Conservation (phyloP, 305 asterid genomes). For the Fraxinus greggii region DNA sequence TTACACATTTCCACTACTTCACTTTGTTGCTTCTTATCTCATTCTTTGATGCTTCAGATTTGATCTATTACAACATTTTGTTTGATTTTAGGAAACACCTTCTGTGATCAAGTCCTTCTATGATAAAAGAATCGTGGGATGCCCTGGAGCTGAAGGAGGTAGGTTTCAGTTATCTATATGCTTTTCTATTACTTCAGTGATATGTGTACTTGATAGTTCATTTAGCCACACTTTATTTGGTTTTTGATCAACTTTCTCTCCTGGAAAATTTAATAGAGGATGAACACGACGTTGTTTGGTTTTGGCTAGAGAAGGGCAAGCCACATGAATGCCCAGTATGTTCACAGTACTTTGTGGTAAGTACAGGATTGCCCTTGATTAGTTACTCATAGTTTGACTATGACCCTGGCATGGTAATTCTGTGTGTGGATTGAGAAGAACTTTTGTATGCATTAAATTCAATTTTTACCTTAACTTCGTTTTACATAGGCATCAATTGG, state of each 20-base stretch:
- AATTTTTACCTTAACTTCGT: neutral
- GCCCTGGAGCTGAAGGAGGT: conserved; percentile 97
- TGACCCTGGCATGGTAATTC: neutral
- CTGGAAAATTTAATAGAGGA: conserved; percentile 54
- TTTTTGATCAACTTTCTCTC: conserved; percentile 14
- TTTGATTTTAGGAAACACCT: conserved; percentile 75
- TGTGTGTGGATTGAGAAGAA: conserved; percentile 5
- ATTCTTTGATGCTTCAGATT: conserved; percentile 13
- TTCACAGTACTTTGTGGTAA: conserved; percentile 78
- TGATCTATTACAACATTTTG: conserved; percentile 5
- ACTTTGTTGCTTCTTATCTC: neutral
- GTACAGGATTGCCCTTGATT: conserved; percentile 23
- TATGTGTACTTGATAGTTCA: neutral
- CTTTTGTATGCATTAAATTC: conserved; percentile 1
- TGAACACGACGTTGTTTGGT: conserved; percentile 95
- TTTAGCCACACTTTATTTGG: neutral
- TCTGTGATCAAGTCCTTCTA: conserved; percentile 81
- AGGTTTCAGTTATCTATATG: conserved; percentile 27
- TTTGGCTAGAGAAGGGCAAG: conserved; percentile 91
- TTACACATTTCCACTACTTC: neutral
- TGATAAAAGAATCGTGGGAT: conserved; percentile 90
- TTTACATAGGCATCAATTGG: neutral
- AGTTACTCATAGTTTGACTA: neutral
- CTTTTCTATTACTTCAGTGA: neutral
- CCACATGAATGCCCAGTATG: conserved; percentile 90